Conservation (phyloP, 2,329 filamentous ascomycete species). For the Pseudonectria foliicola region DNA sequence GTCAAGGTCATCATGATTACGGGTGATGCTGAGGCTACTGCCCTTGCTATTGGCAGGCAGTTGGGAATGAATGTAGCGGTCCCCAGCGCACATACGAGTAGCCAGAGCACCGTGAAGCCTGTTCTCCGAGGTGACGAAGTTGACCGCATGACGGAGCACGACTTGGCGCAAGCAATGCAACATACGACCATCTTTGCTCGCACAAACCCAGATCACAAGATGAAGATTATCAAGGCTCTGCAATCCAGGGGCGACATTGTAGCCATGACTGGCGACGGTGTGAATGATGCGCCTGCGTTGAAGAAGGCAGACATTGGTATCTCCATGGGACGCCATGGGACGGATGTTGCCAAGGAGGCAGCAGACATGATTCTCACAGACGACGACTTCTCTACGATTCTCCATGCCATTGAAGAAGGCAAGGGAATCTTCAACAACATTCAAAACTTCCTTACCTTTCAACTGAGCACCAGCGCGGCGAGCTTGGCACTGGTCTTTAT, state of each 20-base stretch:
- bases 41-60: constrained; percentile 86
- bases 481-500: constrained; percentile 85
- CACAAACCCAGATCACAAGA: constrained; percentile 94
- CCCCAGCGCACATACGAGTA: constrained; percentile 43
- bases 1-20: constrained; percentile 99
- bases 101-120: constrained; percentile 55
- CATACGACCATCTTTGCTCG: constrained; percentile 92
- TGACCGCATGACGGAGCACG: constrained; percentile 82
- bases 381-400: constrained; percentile 84
- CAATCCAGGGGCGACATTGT: constrained; percentile 93
- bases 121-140: constrained; percentile 87
- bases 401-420: constrained; percentile 94
- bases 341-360: constrained; percentile 93
- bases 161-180: constrained; percentile 76
- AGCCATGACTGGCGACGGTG: constrained; percentile 97
- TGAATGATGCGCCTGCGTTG: constrained; percentile 92
- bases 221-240: constrained; percentile 90
- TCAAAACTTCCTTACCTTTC: constrained; percentile 98
- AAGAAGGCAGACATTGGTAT: constrained; percentile 98
- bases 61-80: constrained; percentile 81
- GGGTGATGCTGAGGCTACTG: constrained; percentile 90
- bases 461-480: constrained; percentile 93
- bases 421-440: constrained; percentile 99
- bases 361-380: constrained; percentile 91
- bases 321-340: constrained; percentile 90